Evolutionary conservation across 176 grass and related monocot species (phyloP), one percentile per base, ranked within the genome.

Genomic region (Sorghum bicolor): DNA sequence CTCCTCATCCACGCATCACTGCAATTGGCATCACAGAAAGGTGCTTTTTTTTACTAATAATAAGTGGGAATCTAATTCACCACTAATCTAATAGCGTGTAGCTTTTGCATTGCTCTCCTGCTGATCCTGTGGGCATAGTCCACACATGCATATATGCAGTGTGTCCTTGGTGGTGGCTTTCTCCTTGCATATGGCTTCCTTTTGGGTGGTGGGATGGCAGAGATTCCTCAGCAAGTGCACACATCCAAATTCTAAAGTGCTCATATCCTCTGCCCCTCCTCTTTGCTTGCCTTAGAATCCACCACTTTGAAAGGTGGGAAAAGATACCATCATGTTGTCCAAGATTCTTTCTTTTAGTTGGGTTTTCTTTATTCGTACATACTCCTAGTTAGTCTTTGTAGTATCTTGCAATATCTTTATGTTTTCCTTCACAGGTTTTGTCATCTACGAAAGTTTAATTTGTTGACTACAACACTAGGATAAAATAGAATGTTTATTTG

Each of bases 221-320:
- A 90, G 84, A 87, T 87, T 87, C 84, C 68, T 90, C 13, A 79
- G 88, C 88, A 80, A 72, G 26, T 82, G 88, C 88, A 72, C 47
- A 71, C 74, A 66, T 57, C 60, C 67, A 83, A 83, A 44, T 63
- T 86, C 74, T 74, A 20, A 78, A 86, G 79, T 90, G 68, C 13
- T 83, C 58, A 58, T 81, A 81, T 82, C 53, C 62, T 64, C 52
- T 39, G 52, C 20, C 20, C 7, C 22, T 40, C 69, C 0, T 45
- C 80, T 75, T 84, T 87, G 80, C 89, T 87, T 90, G 75, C 84
- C 84, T 87, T 87, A 64, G 75, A 90, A 87, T 83, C 89, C 81
- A 87, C 89, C 84, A 62, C 68, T 87, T 70, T 14, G 48, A 43
- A 90, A 83, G 75, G 75, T 79, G 19, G 44, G 19, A 22, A 74